A percentile compares a stretch with the other conserved stretches of the same genome.
Conservation (phyloP, 2,329 filamentous ascomycete genomes). For the Ceratocystis ficicola region DNA sequence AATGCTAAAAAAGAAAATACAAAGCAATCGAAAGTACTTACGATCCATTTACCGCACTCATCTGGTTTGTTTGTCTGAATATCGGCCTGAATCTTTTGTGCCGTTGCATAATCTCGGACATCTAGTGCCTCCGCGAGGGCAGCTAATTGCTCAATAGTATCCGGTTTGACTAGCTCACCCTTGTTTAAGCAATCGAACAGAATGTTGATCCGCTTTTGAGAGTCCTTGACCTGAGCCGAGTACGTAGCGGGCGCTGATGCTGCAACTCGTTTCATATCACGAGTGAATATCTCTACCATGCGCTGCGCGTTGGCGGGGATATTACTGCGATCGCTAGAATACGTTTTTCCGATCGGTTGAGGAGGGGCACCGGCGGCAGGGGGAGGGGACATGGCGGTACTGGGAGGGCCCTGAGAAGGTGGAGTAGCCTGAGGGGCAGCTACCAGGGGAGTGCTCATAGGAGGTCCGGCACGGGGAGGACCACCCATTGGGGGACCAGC, state of each 20-base stretch:
- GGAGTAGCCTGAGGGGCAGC: conserved; percentile 14
- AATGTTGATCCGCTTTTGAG: conserved; percentile 80
- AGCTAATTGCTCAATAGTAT: conserved; percentile 57
- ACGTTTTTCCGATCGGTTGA: conserved; percentile 39
- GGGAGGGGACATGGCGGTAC: conserved; percentile 28
- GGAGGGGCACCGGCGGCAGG: conserved; percentile 39
- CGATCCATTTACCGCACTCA: conserved; percentile 80
- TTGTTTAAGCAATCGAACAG: conserved; percentile 98
- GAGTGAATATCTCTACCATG: conserved; percentile 67
- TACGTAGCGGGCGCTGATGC: conserved; percentile 75
- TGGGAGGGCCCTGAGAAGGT: conserved; percentile 19
- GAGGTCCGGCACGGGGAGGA: conserved; percentile 18
- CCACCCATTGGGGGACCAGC: conserved; percentile 30
- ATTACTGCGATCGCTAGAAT: conserved; percentile 71
- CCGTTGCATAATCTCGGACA: conserved; percentile 54
- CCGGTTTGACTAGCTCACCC: conserved; percentile 71
- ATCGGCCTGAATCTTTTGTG: conserved; percentile 57
- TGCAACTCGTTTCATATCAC: conserved; percentile 82
- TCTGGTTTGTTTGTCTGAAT: conserved; percentile 66
- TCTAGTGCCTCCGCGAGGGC: conserved; percentile 55
- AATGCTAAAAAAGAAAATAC: neutral
- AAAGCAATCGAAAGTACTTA: conserved; percentile 35
- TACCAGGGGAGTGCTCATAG: conserved; percentile 28
- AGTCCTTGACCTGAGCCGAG: conserved; percentile 80
- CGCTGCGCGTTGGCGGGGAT: conserved; percentile 66